phyloP scores from a whole-genome alignment of 2,329 filamentous ascomycete genomes.

The Lasiodiplodia sp. region DNA sequence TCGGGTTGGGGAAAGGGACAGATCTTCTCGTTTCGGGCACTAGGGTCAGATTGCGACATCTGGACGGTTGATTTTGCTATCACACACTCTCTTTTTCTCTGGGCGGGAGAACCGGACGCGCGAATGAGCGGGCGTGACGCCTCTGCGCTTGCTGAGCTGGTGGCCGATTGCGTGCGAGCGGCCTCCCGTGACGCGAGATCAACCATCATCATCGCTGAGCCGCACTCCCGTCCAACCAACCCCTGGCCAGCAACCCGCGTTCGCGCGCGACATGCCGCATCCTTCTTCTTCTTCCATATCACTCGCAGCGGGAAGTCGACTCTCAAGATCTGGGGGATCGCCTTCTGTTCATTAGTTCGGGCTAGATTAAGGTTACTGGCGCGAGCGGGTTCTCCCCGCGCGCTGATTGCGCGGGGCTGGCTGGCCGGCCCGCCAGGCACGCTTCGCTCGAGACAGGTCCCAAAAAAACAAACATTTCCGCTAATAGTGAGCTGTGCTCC shows the following conservation, averaged over 20 bases:
- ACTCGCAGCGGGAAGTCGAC: not conserved
- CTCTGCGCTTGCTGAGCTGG: not conserved
- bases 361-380: not conserved
- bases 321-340: not conserved
- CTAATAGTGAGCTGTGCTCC: not conserved
- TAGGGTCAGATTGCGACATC: slow-evolving; percentile 28
- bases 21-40: slow-evolving; percentile 3
- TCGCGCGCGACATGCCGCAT: not conserved
- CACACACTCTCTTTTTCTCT: not conserved
- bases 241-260: not conserved
- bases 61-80: slow-evolving; percentile 6
- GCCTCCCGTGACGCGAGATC: slow-evolving; percentile 14
- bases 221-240: not conserved
- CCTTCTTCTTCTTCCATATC: not conserved
- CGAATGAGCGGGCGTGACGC: not conserved
- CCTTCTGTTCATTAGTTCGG: not conserved
- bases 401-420: not conserved
- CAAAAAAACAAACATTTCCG: not conserved
- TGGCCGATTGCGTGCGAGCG: slow-evolving; percentile 19
- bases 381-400: not conserved
- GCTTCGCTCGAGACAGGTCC: not conserved
- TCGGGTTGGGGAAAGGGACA: not conserved
- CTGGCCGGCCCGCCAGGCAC: not conserved
- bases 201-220: not conserved
- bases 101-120: not conserved